These are phyloP conservation scores for Paracoccidioides brasiliensis DNA, from an alignment of 2,329 filamentous ascomycete species.

Conservation along the genomic window DNA sequence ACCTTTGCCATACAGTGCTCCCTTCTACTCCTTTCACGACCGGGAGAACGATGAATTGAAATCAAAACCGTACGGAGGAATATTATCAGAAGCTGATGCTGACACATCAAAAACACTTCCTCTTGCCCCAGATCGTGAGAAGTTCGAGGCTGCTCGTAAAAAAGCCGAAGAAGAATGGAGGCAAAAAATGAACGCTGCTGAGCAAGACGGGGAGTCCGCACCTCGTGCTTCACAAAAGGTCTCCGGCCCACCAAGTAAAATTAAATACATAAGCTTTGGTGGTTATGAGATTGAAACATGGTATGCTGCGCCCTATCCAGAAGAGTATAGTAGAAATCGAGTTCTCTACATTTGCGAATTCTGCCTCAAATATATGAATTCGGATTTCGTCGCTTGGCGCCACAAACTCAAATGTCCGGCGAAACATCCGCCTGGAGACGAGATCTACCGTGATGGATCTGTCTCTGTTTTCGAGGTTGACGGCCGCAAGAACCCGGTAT, in stretches of 20 bases:
- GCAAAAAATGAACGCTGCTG: constrained; percentile 47
- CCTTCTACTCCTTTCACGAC: constrained; percentile 80
- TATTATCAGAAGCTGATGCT: constrained; percentile 75
- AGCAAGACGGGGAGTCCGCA: constrained; percentile 51
- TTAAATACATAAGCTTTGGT: constrained; percentile 97
- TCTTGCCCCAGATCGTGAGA: constrained; percentile 61
- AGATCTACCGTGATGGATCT: constrained; percentile 90
- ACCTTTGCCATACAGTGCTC: constrained; percentile 54
- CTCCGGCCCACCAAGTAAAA: constrained; percentile 82
- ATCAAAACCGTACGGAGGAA: constrained; percentile 89
- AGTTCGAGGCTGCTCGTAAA: constrained; percentile 80
- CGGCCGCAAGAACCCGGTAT: constrained; percentile 81
- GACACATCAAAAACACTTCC: constrained; percentile 86
- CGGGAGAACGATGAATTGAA: constrained; percentile 80
- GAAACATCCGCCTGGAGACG: constrained; percentile 92
- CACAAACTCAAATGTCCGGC: constrained; percentile 95
- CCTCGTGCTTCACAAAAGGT: constrained; percentile 58
- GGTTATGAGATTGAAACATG: constrained; percentile 97
- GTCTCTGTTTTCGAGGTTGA: constrained; percentile 98
- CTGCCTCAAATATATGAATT: constrained; percentile 98
- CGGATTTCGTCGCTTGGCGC: constrained; percentile 93
- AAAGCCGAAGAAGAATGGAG: constrained; percentile 90
- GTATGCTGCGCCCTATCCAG: constrained; percentile 96
- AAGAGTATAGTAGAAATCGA: constrained; percentile 93
- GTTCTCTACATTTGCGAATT: constrained; percentile 99